Conservation (phyloP, 2,329 filamentous ascomycete species). For the Xylariomycetidae sp. region DNA sequence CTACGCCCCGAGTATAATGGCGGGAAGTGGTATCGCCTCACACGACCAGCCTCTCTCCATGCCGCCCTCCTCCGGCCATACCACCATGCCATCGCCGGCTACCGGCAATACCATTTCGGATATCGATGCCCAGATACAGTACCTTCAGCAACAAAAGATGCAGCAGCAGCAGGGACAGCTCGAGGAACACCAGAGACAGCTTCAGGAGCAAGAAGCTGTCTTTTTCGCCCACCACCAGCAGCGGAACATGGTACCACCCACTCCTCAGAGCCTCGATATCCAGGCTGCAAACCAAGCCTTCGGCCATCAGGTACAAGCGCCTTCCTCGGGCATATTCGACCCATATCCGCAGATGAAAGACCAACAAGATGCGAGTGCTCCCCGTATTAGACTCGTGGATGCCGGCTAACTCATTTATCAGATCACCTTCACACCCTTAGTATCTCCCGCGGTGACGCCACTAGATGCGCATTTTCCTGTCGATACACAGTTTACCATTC, state of each 20-base stretch:
- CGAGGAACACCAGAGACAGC: slow-evolving; percentile 49
- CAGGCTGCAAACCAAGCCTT: slow-evolving; percentile 60
- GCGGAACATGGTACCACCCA: slow-evolving; percentile 64
- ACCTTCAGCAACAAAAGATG: slow-evolving; percentile 58
- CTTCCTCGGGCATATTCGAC: slow-evolving; percentile 62
- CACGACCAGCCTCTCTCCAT: slow-evolving; percentile 40
- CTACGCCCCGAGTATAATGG: slow-evolving; percentile 32
- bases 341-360: slow-evolving; percentile 64
- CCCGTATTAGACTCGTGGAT: slow-evolving; percentile 4
- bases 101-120: slow-evolving; percentile 51
- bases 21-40: slow-evolving; percentile 35
- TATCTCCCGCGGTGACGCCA: slow-evolving; percentile 79
- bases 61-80: too few relatives aligned
- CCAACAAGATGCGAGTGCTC: slow-evolving; percentile 56
- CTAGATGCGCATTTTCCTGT: slow-evolving; percentile 66
- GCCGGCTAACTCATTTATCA: slow-evolving; percentile 31
- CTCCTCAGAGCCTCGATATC: slow-evolving; percentile 76
- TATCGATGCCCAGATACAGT: slow-evolving; percentile 63
- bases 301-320: slow-evolving; percentile 47
- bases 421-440: slow-evolving; percentile 76
- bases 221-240: slow-evolving; percentile 50
- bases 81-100: slow-evolving; percentile 42
- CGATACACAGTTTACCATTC: slow-evolving; percentile 56
- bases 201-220: slow-evolving; percentile 38
- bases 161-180: slow-evolving; percentile 56